Evolutionary conservation across 257 asterid genomes (phyloP), one percentile per base, ranked within the genome.

Genomic region (Fraxinus anomala): DNA sequence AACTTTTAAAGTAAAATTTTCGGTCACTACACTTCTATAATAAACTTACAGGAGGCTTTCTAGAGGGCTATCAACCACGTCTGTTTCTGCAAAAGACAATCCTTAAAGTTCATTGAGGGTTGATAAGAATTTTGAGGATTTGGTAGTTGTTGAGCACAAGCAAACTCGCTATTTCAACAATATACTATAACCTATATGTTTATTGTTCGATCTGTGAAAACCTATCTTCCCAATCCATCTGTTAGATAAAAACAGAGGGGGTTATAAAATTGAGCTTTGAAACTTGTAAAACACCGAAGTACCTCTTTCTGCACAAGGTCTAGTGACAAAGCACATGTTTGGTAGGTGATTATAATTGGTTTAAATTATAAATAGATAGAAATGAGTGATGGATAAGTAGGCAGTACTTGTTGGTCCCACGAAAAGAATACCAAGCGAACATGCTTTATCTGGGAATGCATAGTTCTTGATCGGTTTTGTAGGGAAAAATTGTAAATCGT

Each of bases 51-150:
- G 63, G 63, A 26, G 28, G 28, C 21, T 51, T 51, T 51, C 19
- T 12, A 12, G 51, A 44, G 51, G 23, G 13, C 12, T n/a, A 54
- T 6, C 26, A 19, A 54, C 1, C 26, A 54, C 26, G 7, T 51
- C 9, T 26, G 28, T 26, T 26, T 54, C 65, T 4, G 23, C 24
- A n/a, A 19, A 54, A n/a, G 26, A 63, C 69, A 63, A 23, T 42
- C 13, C 7, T 63, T 63, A 9, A n/a, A 56, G 26, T n/a, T 56
- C 12, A 0, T 56, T 56, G 24, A 21, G 6, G 66, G 66, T 56
- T 61, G 68, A 61, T 9, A 61, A 61, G 68, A 61, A 21, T 63
- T 63, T 61, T 61, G 68, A 23, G 68, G 11, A n/a, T 63, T 63
- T 63, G 34, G 36, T 26, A 63, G 34, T 63, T 26, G 69, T 63